These are phyloP conservation scores for Trichoderma arundinaceum DNA, from an alignment of 2,329 filamentous ascomycete species.

Conservation along the genomic window DNA sequence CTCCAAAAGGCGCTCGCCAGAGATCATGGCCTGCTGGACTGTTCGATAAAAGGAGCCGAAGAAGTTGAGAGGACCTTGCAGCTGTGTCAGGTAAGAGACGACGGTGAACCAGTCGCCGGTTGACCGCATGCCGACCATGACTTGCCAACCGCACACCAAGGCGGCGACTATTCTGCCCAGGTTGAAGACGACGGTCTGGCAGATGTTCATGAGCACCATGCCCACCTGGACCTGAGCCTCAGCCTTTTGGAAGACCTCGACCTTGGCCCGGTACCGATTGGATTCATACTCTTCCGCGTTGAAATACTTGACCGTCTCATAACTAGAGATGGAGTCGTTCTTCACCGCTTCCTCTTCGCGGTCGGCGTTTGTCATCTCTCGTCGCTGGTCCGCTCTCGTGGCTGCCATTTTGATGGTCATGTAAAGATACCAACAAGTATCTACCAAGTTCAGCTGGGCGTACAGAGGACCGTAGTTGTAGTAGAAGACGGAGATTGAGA, in stretches of 20 bases:
- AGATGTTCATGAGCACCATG: constrained; percentile 80
- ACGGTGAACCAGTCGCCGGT: constrained; percentile 76
- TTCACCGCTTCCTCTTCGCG: constrained; percentile 96
- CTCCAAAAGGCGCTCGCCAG: constrained; percentile 91
- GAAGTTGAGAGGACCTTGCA: constrained; percentile 82
- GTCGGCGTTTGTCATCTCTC: constrained; percentile 93
- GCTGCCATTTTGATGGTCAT: constrained; percentile 95
- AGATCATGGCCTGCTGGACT: constrained; percentile 96
- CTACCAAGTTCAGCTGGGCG: constrained; percentile 84
- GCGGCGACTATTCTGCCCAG: constrained; percentile 73
- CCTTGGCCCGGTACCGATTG: constrained; percentile 71
- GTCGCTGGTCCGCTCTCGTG: constrained; percentile 86
- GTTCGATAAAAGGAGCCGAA: constrained; percentile 95
- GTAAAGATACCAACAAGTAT: constrained; percentile 96
- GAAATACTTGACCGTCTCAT: constrained; percentile 93
- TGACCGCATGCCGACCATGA: constrained; percentile 66
- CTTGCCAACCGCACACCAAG: constrained; percentile 77
- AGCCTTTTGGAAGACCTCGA: constrained; percentile 72
- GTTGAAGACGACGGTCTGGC: constrained; percentile 81
- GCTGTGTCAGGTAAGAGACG: constrained; percentile 77
- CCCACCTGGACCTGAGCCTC: constrained; percentile 79
- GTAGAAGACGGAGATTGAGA: constrained; percentile 84
- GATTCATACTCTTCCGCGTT: constrained; percentile 84
- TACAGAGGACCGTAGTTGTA: constrained; percentile 68
- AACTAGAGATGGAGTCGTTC: constrained; percentile 98